Base-by-base conservation (phyloP, 2,329 filamentous ascomycete genomes). In the Fusarium transvaalense region DNA sequence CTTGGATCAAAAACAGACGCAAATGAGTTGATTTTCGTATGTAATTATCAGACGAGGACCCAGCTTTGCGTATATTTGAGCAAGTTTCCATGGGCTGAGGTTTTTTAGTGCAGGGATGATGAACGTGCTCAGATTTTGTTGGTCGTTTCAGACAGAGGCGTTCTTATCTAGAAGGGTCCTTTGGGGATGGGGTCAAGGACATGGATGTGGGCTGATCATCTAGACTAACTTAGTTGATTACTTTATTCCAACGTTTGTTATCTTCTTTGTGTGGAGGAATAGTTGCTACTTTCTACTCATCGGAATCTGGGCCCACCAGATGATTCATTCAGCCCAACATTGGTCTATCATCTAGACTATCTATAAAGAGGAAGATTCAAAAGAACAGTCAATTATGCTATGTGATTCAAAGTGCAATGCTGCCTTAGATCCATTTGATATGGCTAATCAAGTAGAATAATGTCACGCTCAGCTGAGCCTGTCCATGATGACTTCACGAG, bases 51-150 rank as follows among this genome's bases (percentile, higher is more conserved):
- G 56, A 45, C 17, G 54, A 68, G 58, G 34, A 41, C 19, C 29
- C 25, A 48, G 17, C 38, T 53, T 46, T 73, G 68, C 65, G 69
- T 52, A 63, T 51, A 38, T 73, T 75, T 73, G 67, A 74, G 72
- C 71, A 73, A 73, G 65, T 72, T 73, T 71, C 51, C 25, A 50
- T 58, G 64, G 54, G 64, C 41, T 68, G 64, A 19, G 39, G 37
- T 32, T 35, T 35, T 35, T 34, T 35, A 64, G 23, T 39, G 34
- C 54, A 68, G 65, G 54, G 54, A 32, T 68, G 29, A 42, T 53
- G 51, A 45, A 39, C 23, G 35, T 51, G 56, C 31, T 52, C 29
- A 17, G 13, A 62, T 38, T 61, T 62, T 38, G 46, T 35, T 52
- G 56, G 35, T 23, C n/a, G 14, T 38, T 43, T 38, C 19, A 25